Evolutionary conservation across 2,329 filamentous ascomycete genomes (phyloP).

Genomic region (Alternaria sp.): DNA sequence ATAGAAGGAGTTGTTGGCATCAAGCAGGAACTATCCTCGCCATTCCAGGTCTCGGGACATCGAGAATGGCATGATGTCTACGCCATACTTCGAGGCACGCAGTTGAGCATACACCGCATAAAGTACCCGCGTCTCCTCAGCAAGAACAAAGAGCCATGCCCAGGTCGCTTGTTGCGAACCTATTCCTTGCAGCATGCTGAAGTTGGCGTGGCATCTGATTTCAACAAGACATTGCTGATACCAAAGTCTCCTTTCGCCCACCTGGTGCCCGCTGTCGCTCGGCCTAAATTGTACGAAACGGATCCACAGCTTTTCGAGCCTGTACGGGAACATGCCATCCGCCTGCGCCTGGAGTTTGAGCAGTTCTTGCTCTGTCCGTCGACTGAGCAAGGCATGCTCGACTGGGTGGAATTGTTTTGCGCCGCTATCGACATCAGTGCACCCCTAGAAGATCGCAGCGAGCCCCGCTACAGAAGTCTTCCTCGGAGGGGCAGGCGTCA

Average conservation of each 20-base stretch:
- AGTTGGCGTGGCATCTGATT: slow-evolving; percentile 75
- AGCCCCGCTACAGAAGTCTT: slow-evolving; percentile 55
- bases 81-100: slow-evolving; percentile 70
- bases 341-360: slow-evolving; percentile 74
- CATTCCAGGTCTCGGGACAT: slow-evolving; percentile 67
- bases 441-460: slow-evolving; percentile 71
- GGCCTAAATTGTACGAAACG: slow-evolving; percentile 51
- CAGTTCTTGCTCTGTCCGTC: slow-evolving; percentile 74
- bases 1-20: slow-evolving; percentile 51
- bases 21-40: slow-evolving; percentile 71
- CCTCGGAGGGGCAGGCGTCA: slow-evolving; percentile 52
- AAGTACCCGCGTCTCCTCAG: slow-evolving; percentile 59
- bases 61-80: slow-evolving; percentile 70
- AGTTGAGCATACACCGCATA: slow-evolving; percentile 68
- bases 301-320: slow-evolving; percentile 56
- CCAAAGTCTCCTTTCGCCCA: slow-evolving; percentile 56
- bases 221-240: slow-evolving; percentile 62
- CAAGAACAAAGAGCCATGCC: slow-evolving; percentile 59
- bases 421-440: slow-evolving; percentile 76
- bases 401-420: slow-evolving; percentile 70
- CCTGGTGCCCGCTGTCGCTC: slow-evolving; percentile 51
- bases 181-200: slow-evolving; percentile 79
- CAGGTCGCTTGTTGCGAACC: slow-evolving; percentile 67
- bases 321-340: slow-evolving; percentile 66
- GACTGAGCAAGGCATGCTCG: slow-evolving; percentile 69